A percentile compares a stretch with the other conserved stretches of the same genome.
These are phyloP conservation scores for Penicillium coprophilum DNA, from an alignment of 495 filamentous ascomycete species.

Conservation along the genomic window DNA sequence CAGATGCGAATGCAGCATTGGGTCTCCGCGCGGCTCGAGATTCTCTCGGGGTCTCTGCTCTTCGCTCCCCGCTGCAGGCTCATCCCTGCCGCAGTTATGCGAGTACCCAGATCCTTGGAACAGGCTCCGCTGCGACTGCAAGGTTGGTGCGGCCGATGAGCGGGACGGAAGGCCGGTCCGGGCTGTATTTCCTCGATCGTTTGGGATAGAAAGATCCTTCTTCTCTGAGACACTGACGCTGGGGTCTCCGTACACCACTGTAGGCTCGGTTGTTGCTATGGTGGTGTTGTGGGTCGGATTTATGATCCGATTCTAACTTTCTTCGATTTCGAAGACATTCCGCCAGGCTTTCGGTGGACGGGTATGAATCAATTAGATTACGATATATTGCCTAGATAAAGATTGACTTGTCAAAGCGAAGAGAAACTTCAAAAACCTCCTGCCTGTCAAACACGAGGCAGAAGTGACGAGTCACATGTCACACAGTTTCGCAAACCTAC, in stretches of 20 bases:
- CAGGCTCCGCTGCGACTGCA: slow-evolving; percentile 18
- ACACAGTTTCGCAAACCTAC: background rate
- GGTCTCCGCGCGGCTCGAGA: slow-evolving; percentile 5
- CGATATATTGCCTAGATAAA: background rate
- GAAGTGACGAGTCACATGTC: slow-evolving; percentile 6
- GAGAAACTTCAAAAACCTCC: background rate
- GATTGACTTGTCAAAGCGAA: background rate
- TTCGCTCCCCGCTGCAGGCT: slow-evolving; percentile 22
- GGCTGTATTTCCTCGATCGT: background rate
- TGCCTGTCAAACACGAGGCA: slow-evolving; percentile 6
- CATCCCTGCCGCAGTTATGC: background rate
- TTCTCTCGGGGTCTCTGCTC: slow-evolving; percentile 10
- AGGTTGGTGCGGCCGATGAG: slow-evolving; percentile 15
- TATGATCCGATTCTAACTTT: background rate
- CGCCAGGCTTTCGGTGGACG: background rate
- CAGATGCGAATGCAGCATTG: background rate
- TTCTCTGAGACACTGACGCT: slow-evolving; percentile 17
- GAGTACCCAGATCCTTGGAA: slow-evolving; percentile 16
- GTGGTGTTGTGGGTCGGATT: background rate
- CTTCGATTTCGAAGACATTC: background rate
- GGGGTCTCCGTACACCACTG: slow-evolving; percentile 1
- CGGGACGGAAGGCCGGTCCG: slow-evolving; percentile 21
- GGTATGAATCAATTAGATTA: background rate
- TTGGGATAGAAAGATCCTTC: slow-evolving; percentile 10
- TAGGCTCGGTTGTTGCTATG: slow-evolving; percentile 10